Conservation (phyloP, 164 flowering plant genomes). For the Macadamia tetraphylla region DNA sequence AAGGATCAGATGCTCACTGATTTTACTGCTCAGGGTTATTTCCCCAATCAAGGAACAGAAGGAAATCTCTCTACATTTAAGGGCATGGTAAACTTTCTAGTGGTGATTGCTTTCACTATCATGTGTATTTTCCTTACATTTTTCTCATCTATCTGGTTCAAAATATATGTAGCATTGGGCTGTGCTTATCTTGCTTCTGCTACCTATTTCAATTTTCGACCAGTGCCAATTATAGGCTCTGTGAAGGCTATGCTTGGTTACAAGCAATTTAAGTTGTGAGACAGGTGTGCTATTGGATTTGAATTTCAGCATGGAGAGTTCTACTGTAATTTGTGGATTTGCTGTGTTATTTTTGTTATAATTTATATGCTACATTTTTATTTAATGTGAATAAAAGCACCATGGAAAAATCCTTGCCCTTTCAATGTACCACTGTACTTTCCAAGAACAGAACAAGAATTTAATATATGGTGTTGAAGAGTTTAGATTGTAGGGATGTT, state of each 20-base stretch:
- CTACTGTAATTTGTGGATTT: not conserved
- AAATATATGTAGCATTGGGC: slow-evolving; percentile 46
- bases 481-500: no score
- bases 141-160: slow-evolving; percentile 64
- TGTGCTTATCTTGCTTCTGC: slow-evolving; percentile 60
- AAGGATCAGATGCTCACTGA: slow-evolving; percentile 70
- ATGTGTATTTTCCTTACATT: slow-evolving; percentile 40
- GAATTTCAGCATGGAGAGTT: not conserved
- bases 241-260: slow-evolving; percentile 7
- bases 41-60: slow-evolving; percentile 57
- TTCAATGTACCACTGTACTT: no score
- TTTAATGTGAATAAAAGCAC: no score
- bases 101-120: slow-evolving; percentile 43
- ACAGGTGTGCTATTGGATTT: not conserved
- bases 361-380: not conserved
- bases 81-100: slow-evolving; percentile 36
- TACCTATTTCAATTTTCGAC: slow-evolving; percentile 51
- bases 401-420: no score
- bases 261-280: slow-evolving; percentile 10
- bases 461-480: no score
- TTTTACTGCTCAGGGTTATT: slow-evolving; percentile 52
- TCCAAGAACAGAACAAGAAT: no score
- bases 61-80: slow-evolving; percentile 47
- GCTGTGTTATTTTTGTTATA: not conserved
- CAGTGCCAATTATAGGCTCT: slow-evolving; percentile 32